Base-by-base conservation (phyloP, 108 stramenopile genomes). In the Fistulifera solaris region DNA sequence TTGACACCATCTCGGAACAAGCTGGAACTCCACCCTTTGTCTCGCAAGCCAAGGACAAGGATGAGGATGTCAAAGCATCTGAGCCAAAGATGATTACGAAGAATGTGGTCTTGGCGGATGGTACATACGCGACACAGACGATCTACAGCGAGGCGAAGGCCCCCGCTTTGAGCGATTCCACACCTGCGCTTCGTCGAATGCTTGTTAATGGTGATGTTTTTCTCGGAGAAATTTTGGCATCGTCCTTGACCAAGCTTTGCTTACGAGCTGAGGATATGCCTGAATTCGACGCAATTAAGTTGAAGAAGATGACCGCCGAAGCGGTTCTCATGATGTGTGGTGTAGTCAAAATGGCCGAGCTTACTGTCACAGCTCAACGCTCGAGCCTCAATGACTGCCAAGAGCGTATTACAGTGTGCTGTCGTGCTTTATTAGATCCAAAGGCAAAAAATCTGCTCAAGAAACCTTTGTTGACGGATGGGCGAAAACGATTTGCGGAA, bases 101-200 rank as follows among this genome's bases (percentile, higher is more conserved):
- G 68, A 95, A 95, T 58, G 93, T 96, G n/a, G 92, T 98, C 0
- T 75, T 99, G 14, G 63, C 96, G 5, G 99, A 99, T 70, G 99
- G 99, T 40, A 99, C 96, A 13, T 99, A 99, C 63, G 96, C 99
- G 13, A 96, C 96, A 0, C 96, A 98, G 70, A 94, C 95, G 0
- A 70, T 85, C 16, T 88, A 89, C 59, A 71, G 62, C 6, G 75
- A 88, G 54, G 51, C 64, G 67, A 81, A 50, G 57, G 58, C 24
- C 54, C n/a, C 58, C 45, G 61, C 65, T n/a, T 62, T 59, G 16
- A 38, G 63, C 49, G 89, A 92, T 66, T 71, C 80, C 23, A 83
- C 77, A 28, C 85, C 84, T 12, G 63, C 67, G 63, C 71, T 92
- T 54, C 80, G 94, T 27, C 81, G 87, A 62, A 80, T 98, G 75